Evolutionary conservation across 1,284 basidiomycete species (phyloP), one percentile per base, ranked within the genome.

Genomic region (Stygiomarasmius scandens): DNA sequence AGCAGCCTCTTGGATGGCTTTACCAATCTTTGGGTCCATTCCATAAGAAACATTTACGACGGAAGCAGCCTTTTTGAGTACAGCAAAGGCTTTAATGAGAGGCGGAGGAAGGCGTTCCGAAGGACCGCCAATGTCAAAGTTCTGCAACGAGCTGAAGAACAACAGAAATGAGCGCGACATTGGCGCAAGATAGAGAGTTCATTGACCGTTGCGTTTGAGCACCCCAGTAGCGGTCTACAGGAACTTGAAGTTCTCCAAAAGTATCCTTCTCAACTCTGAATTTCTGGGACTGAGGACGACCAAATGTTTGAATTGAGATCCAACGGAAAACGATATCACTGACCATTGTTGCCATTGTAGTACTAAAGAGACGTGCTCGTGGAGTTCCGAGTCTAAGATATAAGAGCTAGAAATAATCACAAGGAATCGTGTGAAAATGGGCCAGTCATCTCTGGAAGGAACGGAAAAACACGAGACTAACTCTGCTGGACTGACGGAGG

Each of bases 61-160:
- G 12, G 95, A 91, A 9, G 97, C 97, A 9, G 97, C 96, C 78
- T 98, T 98, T 79, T 99, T 99, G 70, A 99, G 83, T 19, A 98
- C 88, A 72, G 96, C 97, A 66, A 99, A 98, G 0, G 97, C 97
- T 74, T 97, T 94, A 80, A 99, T 98, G 55, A 99, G 80, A 19
- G 96, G 95, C 29, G 86, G 85, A 2, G 97, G 97, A 69, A 99
- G 88, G 62, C 95, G 88, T 75, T 99, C 97, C 4, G 91, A 80
- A 25, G 90, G 86, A 41, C 97, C 97, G 61, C 96, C 97, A 66
- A 99, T 99, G 74, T 99, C 96, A 70, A 99, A 99, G 78, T 99
- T 99, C 75, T 96, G 92, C 64, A 99, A 81, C 25, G 95, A 97
- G 51, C 91, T 93, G 10, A 27, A 24, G 25, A 29, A 46, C n/a